Percentiles rank a stretch among this genome's conserved stretches.
Evolutionary conservation across 1,139 yeast species (phyloP).

Genomic region (Magnusiomyces tetraspermus): DNA sequence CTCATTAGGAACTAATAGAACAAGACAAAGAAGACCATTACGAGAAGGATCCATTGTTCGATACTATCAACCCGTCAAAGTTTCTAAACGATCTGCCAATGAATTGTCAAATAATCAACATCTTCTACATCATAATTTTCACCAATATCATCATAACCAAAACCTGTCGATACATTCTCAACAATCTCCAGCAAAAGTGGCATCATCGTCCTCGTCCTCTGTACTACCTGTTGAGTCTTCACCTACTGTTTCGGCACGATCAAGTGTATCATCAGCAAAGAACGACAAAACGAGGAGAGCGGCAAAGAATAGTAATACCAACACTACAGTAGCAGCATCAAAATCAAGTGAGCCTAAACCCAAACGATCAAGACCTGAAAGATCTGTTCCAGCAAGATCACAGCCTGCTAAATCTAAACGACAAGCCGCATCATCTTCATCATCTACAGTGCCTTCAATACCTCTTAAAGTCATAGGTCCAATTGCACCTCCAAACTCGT

Average conservation of each 20-base stretch:
- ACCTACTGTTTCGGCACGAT: no score
- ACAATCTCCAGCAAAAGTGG: no score
- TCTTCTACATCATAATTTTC: not conserved
- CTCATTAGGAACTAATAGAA: no score
- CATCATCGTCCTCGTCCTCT: no score
- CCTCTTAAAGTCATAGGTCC: not conserved
- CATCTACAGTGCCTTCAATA: not conserved
- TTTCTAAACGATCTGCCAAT: not conserved
- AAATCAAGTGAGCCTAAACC: not conserved
- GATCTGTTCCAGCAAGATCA: not conserved
- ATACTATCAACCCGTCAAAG: constrained; percentile 2
- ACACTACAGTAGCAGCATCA: not conserved
- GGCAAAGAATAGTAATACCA: not conserved
- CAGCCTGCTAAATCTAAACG: not conserved
- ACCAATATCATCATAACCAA: not conserved
- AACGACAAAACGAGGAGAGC: no score
- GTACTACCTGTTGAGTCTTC: no score
- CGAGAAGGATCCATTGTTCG: constrained; percentile 1
- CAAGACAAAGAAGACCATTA: not conserved
- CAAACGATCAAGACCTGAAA: not conserved
- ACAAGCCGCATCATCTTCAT: not conserved
- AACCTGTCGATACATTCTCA: not conserved
- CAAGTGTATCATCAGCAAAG: no score
- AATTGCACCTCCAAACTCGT: not conserved
- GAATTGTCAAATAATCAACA: not conserved